Percentiles rank a stretch among this genome's conserved stretches.
phyloP scores from a whole-genome alignment of 192 early-diverging fungal genomes.

The Phycomyces nitens region DNA sequence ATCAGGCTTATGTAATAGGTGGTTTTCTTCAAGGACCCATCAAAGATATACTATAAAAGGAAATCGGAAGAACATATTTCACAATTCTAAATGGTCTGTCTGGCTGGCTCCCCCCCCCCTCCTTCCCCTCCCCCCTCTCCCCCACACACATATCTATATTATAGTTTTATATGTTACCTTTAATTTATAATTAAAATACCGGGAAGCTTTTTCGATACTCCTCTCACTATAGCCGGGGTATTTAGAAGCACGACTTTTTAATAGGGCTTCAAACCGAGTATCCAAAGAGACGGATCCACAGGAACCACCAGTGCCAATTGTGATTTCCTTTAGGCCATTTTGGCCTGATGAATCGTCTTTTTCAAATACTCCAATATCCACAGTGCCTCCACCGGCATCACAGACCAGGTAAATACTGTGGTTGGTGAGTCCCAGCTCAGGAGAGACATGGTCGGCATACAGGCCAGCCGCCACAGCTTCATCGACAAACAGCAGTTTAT shows the following conservation, averaged over 20 bases:
- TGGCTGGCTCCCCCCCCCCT: too few relatives aligned
- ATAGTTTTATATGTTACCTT: conserved; percentile 21
- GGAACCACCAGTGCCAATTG: conserved; percentile 45
- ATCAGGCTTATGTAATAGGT: too few relatives aligned
- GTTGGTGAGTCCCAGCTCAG: conserved; percentile 42
- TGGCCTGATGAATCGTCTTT: conserved; percentile 27
- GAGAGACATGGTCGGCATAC: conserved; percentile 46
- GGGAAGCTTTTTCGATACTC: conserved; percentile 18
- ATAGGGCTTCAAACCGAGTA: conserved; percentile 36
- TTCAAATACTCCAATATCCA: conserved; percentile 43
- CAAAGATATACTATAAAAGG: conserved; percentile 24
- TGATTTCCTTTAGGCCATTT: conserved; percentile 41
- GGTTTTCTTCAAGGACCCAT: too few relatives aligned
- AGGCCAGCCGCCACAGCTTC: conserved; percentile 53
- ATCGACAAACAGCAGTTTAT: conserved; percentile 42
- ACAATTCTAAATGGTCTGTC: too few relatives aligned
- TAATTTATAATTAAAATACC: conserved; percentile 38
- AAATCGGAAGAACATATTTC: conserved; percentile 25
- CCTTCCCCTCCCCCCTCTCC: too few relatives aligned
- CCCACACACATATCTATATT: neutral
- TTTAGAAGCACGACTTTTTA: conserved; percentile 34
- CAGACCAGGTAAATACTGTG: conserved; percentile 51
- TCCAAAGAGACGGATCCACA: conserved; percentile 49
- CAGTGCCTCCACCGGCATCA: conserved; percentile 50
- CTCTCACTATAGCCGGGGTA: conserved; percentile 16